A percentile compares a stretch with the other conserved stretches of the same genome.
These are phyloP conservation scores for Geoglossum cookeanum DNA, from an alignment of 2,329 filamentous ascomycete species.

Conservation along the genomic window DNA sequence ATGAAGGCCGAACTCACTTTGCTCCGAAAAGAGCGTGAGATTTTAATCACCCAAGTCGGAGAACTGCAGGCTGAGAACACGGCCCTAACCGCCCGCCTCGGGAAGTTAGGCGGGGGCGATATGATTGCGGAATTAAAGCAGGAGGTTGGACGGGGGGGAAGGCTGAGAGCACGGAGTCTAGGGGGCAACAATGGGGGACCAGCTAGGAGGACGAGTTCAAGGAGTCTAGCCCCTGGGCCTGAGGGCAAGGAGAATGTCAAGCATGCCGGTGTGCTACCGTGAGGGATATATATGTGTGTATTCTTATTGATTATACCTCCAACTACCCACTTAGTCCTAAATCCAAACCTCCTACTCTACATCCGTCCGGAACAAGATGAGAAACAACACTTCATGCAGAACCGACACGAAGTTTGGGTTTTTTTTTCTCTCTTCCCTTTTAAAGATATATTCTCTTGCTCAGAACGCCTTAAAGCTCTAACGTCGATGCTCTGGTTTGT, in stretches of 20 bases:
- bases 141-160: not conserved
- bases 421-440: no score
- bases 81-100: constrained; percentile 33
- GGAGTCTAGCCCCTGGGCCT: not conserved
- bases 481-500: no score
- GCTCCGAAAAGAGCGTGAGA: constrained; percentile 30
- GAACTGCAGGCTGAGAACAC: constrained; percentile 42
- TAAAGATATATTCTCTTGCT: no score
- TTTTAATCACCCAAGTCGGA: constrained; percentile 17
- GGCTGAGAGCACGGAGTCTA: not conserved
- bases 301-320: no score
- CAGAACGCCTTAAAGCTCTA: no score
- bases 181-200: not conserved
- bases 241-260: not conserved
- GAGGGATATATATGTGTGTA: no score
- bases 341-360: no score
- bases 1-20: constrained; percentile 31
- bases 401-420: no score
- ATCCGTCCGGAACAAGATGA: no score
- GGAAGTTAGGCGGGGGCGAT: constrained; percentile 19
- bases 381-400: no score
- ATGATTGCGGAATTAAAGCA: not conserved
- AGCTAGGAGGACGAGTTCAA: not conserved
- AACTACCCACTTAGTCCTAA: no score
- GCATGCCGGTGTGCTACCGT: not conserved